phyloP scores from a whole-genome alignment of 176 grass and related monocot genomes.

The Phoenix roebelenii region DNA sequence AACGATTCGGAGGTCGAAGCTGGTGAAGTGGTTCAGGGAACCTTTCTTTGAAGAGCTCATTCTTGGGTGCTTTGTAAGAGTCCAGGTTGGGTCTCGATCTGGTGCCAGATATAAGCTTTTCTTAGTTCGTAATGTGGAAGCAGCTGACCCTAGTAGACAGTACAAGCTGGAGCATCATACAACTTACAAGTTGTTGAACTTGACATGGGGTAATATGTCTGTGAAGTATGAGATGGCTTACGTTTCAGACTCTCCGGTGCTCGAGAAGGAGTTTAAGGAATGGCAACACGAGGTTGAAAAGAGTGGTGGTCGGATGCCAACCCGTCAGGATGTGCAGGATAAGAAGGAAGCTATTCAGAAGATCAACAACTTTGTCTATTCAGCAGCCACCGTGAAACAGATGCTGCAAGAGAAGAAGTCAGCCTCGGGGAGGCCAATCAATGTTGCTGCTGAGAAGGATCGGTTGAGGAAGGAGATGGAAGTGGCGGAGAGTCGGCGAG shows the following conservation, averaged over 20 bases:
- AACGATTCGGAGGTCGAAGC: constrained; percentile 64
- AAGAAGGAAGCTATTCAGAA: constrained; percentile 77
- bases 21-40: constrained; percentile 98
- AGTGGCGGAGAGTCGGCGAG: constrained; percentile 41
- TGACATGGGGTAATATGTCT: constrained; percentile 60
- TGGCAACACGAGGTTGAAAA: constrained; percentile 78
- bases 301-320: constrained; percentile 47
- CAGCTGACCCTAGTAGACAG: constrained; percentile 48
- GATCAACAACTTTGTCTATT: constrained; percentile 69
- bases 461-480: constrained; percentile 72
- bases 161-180: constrained; percentile 78
- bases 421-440: constrained; percentile 57
- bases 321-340: constrained; percentile 72
- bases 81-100: constrained; percentile 61
- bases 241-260: constrained; percentile 61
- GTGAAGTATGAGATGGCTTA: constrained; percentile 84
- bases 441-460: constrained; percentile 97
- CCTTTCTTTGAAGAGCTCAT: constrained; percentile 88
- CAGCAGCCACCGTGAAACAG: constrained; percentile 48
- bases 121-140: constrained; percentile 78
- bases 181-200: constrained; percentile 73
- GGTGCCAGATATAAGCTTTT: constrained; percentile 78
- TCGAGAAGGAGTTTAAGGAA: constrained; percentile 71
- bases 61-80: constrained; percentile 66
- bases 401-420: constrained; percentile 78